Evolutionary conservation across 2,329 filamentous ascomycete genomes (phyloP).

Genomic region (Exophiala mesophila): DNA sequence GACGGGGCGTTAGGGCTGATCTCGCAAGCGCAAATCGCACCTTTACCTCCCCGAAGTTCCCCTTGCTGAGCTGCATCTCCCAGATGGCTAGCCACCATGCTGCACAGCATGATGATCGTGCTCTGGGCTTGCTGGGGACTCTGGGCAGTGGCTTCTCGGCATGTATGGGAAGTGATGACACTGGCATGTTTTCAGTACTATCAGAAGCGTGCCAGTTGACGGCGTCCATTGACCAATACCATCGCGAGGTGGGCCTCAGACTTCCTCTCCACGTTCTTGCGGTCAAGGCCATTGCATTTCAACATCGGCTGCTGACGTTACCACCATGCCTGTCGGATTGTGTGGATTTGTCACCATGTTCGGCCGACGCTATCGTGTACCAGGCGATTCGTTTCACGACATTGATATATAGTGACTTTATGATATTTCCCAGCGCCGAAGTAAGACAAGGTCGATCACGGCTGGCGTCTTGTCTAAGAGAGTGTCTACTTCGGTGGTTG

Average conservation of each 20-base stretch:
- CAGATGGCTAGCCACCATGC: neutral
- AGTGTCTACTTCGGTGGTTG: neutral
- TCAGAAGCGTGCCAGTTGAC: conserved; percentile 1
- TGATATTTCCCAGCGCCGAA: conserved; percentile 2
- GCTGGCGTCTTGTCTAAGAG: neutral
- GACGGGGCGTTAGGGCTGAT: neutral
- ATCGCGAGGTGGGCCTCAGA: neutral
- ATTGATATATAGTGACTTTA: conserved; percentile 2
- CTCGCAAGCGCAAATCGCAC: neutral
- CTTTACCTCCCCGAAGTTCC: conserved; percentile 2
- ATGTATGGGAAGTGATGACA: neutral
- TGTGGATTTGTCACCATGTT: neutral
- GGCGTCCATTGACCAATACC: conserved; percentile 4
- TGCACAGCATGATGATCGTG: neutral
- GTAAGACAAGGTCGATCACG: neutral
- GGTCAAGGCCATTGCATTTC: conserved; percentile 5
- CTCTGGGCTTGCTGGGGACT: neutral
- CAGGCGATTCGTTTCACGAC: conserved; percentile 3
- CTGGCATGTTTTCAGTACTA: neutral
- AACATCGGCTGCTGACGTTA: conserved; percentile 2
- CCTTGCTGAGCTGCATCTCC: conserved; percentile 1
- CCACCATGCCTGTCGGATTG: neutral
- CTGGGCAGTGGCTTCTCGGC: conserved; percentile 2
- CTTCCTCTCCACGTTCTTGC: neutral
- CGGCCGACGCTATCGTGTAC: neutral